Conservation (phyloP, 768 basidiomycete species). For the Boletus sp. region DNA sequence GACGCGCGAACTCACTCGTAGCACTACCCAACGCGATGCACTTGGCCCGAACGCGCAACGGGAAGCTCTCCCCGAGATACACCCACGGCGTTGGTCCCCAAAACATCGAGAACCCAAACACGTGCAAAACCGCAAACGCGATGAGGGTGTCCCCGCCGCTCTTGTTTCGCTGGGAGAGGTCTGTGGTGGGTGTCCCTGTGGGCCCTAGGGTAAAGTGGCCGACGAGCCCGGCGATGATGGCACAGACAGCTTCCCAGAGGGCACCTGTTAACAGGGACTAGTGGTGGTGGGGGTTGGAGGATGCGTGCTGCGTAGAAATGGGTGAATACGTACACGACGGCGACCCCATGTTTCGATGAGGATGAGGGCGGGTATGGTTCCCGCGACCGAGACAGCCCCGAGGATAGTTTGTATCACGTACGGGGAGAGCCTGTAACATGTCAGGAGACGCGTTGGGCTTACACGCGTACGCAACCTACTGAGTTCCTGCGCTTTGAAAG, state of each 20-base stretch:
- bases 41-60: slow-evolving; percentile 72
- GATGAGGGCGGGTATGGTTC: slow-evolving; percentile 64
- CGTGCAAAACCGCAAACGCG: slow-evolving; percentile 72
- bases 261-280: slow-evolving; percentile 39
- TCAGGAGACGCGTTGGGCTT: background rate
- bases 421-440: slow-evolving; percentile 44
- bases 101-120: slow-evolving; percentile 67
- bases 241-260: slow-evolving; percentile 53
- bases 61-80: slow-evolving; percentile 79
- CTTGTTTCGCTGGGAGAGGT: slow-evolving; percentile 52
- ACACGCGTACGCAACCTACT: slow-evolving; percentile 33
- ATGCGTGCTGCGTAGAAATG: slow-evolving; percentile 20
- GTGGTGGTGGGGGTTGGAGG: background rate
- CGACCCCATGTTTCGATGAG: slow-evolving; percentile 76
- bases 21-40: slow-evolving; percentile 69
- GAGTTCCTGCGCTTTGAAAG: slow-evolving; percentile 56
- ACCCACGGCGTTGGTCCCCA: slow-evolving; percentile 79
- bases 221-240: slow-evolving; percentile 65
- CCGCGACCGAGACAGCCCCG: slow-evolving; percentile 68
- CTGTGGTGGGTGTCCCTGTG: slow-evolving; percentile 39
- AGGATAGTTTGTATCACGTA: slow-evolving; percentile 73
- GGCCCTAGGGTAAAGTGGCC: slow-evolving; percentile 68
- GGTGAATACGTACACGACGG: slow-evolving; percentile 42
- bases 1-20: slow-evolving; percentile 33
- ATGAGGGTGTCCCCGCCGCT: slow-evolving; percentile 52